These are phyloP conservation scores for Detonula confervacea DNA, from an alignment of 352 stramenopile species.

Conservation along the genomic window DNA sequence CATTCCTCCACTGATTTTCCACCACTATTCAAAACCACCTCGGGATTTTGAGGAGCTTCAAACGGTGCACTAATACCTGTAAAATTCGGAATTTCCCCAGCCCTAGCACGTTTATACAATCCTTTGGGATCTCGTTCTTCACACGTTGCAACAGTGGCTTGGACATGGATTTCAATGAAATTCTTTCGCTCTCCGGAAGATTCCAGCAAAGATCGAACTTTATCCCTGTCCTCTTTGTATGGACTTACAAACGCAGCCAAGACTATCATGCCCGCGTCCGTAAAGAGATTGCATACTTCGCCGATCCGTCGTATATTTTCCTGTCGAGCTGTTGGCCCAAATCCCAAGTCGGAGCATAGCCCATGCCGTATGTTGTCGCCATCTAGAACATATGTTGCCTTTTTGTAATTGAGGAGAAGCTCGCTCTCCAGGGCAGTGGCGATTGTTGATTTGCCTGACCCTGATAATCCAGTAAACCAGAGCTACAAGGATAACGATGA, in stretches of 20 bases:
- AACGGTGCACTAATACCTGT: constrained; percentile 96
- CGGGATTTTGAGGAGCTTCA: constrained; percentile 88
- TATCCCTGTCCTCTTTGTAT: constrained; percentile 90
- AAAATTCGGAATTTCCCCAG: constrained; percentile 96
- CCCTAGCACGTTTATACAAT: constrained; percentile 76
- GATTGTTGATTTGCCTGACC: constrained; percentile 94
- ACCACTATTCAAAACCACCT: constrained; percentile 89
- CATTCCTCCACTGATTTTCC: constrained; percentile 86
- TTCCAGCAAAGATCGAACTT: constrained; percentile 88
- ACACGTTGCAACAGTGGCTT: constrained; percentile 92
- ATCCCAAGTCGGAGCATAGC: constrained; percentile 93
- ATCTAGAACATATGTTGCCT: constrained; percentile 93
- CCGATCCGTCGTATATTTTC: constrained; percentile 95
- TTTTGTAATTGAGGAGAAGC: constrained; percentile 81
- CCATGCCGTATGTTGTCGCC: constrained; percentile 97
- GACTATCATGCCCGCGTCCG: constrained; percentile 93
- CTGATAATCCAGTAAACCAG: constrained; percentile 97
- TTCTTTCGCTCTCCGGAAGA: constrained; percentile 37
- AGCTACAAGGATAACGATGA: constrained; percentile 54
- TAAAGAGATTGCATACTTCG: constrained; percentile 93
- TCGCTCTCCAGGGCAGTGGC: constrained; percentile 90
- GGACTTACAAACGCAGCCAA: constrained; percentile 95
- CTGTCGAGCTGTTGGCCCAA: constrained; percentile 91
- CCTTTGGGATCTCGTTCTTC: constrained; percentile 95
- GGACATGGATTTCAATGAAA: constrained; percentile 97